These are phyloP conservation scores for Sporothrix euskadiensis DNA, from an alignment of 2,329 filamentous ascomycete genomes.

Conservation along the genomic window DNA sequence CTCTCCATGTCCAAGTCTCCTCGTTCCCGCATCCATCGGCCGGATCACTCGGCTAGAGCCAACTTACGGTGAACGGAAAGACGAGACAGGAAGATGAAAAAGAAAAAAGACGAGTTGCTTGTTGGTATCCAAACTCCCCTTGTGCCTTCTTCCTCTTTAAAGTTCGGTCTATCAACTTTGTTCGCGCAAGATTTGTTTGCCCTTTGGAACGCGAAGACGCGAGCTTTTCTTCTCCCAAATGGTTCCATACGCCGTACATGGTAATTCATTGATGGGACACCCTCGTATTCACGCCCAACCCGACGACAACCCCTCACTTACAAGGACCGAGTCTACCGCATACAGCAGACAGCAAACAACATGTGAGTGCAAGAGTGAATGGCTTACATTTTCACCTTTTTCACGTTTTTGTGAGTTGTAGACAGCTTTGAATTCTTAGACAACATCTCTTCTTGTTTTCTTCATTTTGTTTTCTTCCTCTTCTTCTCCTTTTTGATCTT, in stretches of 20 bases:
- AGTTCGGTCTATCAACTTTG: not conserved
- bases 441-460: not conserved
- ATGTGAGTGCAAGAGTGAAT: too few relatives aligned
- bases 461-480: not conserved
- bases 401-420: too few relatives aligned
- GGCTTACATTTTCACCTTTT: too few relatives aligned
- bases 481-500: not conserved
- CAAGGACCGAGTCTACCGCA: too few relatives aligned
- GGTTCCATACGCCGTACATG: not conserved
- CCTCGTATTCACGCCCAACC: too few relatives aligned
- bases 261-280: not conserved
- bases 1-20: not conserved
- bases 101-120: not conserved
- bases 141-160: not conserved
- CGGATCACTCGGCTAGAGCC: not conserved
- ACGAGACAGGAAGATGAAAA: not conserved
- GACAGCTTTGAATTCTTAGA: not conserved
- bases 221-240: not conserved
- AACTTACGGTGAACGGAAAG: not conserved
- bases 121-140: not conserved
- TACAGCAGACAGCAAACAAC: too few relatives aligned
- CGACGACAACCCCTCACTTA: not conserved
- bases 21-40: not conserved
- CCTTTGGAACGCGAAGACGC: constrained; percentile 4
- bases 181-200: not conserved